Percentiles rank a stretch among this genome's conserved stretches.
Evolutionary conservation across 83 land plant species (phyloP).

Genomic region (Picea engelmannii): DNA sequence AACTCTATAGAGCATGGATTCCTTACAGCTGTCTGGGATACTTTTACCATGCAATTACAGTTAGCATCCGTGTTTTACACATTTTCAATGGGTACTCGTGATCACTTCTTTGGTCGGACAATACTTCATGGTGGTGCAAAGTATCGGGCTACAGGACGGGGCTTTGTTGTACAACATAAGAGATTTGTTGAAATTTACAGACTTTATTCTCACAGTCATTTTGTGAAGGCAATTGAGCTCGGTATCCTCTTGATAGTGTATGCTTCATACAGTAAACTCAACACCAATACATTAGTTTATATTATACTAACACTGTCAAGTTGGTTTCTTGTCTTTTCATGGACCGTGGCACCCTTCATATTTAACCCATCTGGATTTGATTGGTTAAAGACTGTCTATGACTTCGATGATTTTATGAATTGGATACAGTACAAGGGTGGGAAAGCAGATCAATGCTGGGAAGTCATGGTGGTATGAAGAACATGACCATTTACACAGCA

Average conservation of each 20-base stretch:
- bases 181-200: constrained; percentile 82
- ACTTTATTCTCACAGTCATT: constrained; percentile 88
- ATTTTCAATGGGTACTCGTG: constrained; percentile 92
- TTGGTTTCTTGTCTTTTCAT: no score
- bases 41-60: constrained; percentile 86
- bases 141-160: constrained; percentile 91
- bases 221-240: constrained; percentile 88
- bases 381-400: no score
- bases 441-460: no score
- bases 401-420: no score
- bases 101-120: constrained; percentile 91
- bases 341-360: no score
- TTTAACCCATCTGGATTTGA: no score
- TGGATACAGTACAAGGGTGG: no score
- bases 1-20: constrained; percentile 90
- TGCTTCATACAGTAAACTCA: constrained; percentile 58
- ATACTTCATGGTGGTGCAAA: constrained; percentile 96
- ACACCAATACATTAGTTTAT: constrained; percentile 53
- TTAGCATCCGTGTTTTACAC: constrained; percentile 87
- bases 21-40: constrained; percentile 75
- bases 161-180: constrained; percentile 91
- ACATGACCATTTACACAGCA: no score
- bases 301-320: constrained; percentile 17
- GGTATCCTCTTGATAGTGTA: constrained; percentile 71
- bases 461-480: no score